Percentiles rank a stretch among this genome's conserved stretches.
These are phyloP conservation scores for Hemileccinum rubropunctum DNA, from an alignment of 768 basidiomycete genomes.

Conservation along the genomic window DNA sequence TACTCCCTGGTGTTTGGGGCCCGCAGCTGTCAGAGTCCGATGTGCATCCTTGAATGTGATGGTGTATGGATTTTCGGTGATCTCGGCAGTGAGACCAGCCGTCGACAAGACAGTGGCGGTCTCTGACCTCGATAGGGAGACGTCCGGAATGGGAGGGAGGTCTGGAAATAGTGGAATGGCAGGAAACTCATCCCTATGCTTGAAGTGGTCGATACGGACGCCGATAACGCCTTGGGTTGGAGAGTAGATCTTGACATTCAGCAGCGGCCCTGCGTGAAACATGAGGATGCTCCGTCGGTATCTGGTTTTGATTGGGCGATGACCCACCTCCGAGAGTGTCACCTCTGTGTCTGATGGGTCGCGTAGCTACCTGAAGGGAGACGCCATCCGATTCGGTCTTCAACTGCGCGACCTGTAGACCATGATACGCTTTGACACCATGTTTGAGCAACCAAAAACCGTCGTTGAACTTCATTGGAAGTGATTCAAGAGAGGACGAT, in stretches of 20 bases:
- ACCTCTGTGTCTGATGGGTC: conserved; percentile 59
- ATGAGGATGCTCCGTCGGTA: neutral
- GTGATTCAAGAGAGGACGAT: neutral
- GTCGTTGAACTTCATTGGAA: conserved; percentile 67
- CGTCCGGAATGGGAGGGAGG: conserved; percentile 45
- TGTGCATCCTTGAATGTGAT: conserved; percentile 54
- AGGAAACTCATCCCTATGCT: conserved; percentile 40
- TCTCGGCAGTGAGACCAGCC: conserved; percentile 49
- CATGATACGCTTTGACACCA: conserved; percentile 59
- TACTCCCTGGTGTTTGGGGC: conserved; percentile 53
- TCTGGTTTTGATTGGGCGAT: neutral
- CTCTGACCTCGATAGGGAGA: conserved; percentile 29
- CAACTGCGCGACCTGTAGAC: conserved; percentile 57
- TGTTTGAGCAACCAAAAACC: conserved; percentile 68
- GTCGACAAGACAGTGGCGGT: conserved; percentile 37
- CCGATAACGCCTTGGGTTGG: conserved; percentile 55
- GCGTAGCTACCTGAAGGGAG: conserved; percentile 58
- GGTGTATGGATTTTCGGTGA: conserved; percentile 59
- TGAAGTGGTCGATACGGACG: conserved; percentile 56
- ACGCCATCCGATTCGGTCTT: conserved; percentile 45
- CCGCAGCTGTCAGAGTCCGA: conserved; percentile 33
- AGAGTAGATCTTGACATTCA: conserved; percentile 46
- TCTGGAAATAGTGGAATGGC: conserved; percentile 64
- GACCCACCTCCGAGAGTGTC: conserved; percentile 56
- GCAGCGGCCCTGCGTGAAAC: conserved; percentile 8